These are phyloP conservation scores for Flaveria brownii DNA, from an alignment of 129 eudicot species.

Conservation along the genomic window DNA sequence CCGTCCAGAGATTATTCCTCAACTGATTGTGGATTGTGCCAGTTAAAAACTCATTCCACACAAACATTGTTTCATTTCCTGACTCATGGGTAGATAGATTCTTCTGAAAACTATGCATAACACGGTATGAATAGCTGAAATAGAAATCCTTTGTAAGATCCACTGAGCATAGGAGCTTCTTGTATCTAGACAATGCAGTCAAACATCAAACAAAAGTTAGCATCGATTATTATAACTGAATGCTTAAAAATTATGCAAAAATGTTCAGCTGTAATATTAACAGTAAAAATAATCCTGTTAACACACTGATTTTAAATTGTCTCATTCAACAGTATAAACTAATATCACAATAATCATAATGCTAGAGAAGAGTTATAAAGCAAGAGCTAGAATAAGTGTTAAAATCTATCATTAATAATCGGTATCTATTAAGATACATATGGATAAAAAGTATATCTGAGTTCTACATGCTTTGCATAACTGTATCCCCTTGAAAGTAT, in stretches of 20 bases:
- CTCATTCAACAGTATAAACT: conserved; percentile 52
- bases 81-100: conserved; percentile 55
- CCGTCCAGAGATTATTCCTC: conserved; percentile 82
- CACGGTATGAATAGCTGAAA: conserved; percentile 91
- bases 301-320: conserved; percentile 56
- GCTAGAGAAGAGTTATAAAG: conserved; percentile 36
- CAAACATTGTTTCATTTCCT: conserved; percentile 90
- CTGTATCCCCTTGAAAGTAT: conserved; percentile 40
- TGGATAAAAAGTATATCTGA: conserved; percentile 36
- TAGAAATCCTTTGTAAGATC: conserved; percentile 97
- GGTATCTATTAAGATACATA: conserved; percentile 43
- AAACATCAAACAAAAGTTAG: conserved; percentile 41
- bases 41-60: conserved; percentile 92
- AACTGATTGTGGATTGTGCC: conserved; percentile 73
- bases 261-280: conserved; percentile 3
- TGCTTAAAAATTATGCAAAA: neutral
- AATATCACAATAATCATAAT: conserved; percentile 53
- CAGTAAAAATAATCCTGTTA: conserved; percentile 32
- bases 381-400: conserved; percentile 17
- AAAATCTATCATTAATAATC: conserved; percentile 1
- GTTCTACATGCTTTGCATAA: conserved; percentile 31
- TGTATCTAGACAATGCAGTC: conserved; percentile 67
- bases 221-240: conserved; percentile 22
- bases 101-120: conserved; percentile 86
- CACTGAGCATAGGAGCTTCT: conserved; percentile 86